Percentiles rank a stretch among this genome's conserved stretches.
These are phyloP conservation scores for Alloteropsis semialata DNA, from an alignment of 176 grass and related monocot genomes.

Conservation along the genomic window DNA sequence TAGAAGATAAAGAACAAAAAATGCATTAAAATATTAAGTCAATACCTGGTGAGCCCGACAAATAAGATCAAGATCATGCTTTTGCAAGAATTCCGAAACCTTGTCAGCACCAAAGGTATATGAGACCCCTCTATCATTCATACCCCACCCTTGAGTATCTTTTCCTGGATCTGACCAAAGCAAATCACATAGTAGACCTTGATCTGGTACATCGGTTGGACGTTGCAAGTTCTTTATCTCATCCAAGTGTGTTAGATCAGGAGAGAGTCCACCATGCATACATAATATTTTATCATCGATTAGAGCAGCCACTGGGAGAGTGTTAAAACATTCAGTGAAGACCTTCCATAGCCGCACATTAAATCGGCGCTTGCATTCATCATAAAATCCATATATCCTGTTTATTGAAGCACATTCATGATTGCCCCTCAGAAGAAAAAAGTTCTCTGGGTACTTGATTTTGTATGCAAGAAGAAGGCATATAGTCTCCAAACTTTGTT, in stretches of 20 bases:
- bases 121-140: slow-evolving; percentile 92
- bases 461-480: slow-evolving; percentile 90
- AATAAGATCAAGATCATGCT: slow-evolving; percentile 82
- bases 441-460: slow-evolving; percentile 93
- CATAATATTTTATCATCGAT: slow-evolving; percentile 98
- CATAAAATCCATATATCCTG: slow-evolving; percentile 97
- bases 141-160: slow-evolving; percentile 83
- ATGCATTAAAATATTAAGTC: neutral
- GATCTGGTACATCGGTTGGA: slow-evolving; percentile 81
- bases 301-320: slow-evolving; percentile 84
- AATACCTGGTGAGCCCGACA: slow-evolving; percentile 87
- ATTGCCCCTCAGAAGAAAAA: slow-evolving; percentile 92
- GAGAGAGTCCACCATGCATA: slow-evolving; percentile 94
- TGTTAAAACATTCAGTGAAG: slow-evolving; percentile 95
- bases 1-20: neutral
- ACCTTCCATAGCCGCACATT: slow-evolving; percentile 89
- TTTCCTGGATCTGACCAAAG: slow-evolving; percentile 92
- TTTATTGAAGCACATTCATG: slow-evolving; percentile 99
- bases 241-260: slow-evolving; percentile 66
- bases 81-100: slow-evolving; percentile 75
- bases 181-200: slow-evolving; percentile 78
- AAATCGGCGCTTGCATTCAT: slow-evolving; percentile 90
- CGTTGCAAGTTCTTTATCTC: slow-evolving; percentile 66
- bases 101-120: slow-evolving; percentile 85
- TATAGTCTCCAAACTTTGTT: slow-evolving; percentile 95